A percentile compares a stretch with the other conserved stretches of the same genome.
Evolutionary conservation across 257 asterid species (phyloP).

Genomic region (Apocynum venetum): DNA sequence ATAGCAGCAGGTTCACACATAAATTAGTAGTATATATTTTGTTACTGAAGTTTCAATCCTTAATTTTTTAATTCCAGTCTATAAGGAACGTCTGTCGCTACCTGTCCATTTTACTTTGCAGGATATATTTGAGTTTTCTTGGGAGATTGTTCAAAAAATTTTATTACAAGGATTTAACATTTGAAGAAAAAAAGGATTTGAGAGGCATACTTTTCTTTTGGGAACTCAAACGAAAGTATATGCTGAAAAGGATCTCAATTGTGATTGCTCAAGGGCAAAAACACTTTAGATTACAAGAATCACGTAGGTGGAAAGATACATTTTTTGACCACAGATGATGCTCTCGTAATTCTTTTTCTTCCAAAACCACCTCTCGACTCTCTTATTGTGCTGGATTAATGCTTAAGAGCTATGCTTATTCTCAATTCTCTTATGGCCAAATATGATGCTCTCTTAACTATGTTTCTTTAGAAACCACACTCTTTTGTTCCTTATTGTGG

Average conservation of each 20-base stretch:
- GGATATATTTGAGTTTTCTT: neutral
- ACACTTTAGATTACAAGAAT: neutral
- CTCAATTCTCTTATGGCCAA: too few relatives aligned
- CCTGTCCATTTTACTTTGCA: neutral
- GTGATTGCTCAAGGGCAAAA: neutral
- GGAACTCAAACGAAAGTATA: neutral
- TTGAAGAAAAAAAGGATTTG: neutral
- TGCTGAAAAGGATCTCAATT: neutral
- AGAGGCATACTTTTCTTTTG: neutral
- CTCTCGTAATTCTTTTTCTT: too few relatives aligned
- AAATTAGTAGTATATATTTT: neutral
- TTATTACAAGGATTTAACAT: neutral
- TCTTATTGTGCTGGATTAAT: too few relatives aligned
- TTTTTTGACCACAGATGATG: neutral
- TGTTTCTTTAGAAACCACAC: neutral
- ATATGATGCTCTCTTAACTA: neutral
- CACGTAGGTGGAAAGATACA: neutral
- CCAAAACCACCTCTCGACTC: too few relatives aligned
- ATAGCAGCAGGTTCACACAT: neutral
- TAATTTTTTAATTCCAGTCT: neutral
- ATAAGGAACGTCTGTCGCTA: neutral
- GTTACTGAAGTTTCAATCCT: neutral
- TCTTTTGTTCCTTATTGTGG: neutral
- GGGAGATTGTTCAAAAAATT: neutral
- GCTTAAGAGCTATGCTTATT: too few relatives aligned